phyloP scores from a whole-genome alignment of 352 stramenopile genomes.

The Pythium myriotylum region DNA sequence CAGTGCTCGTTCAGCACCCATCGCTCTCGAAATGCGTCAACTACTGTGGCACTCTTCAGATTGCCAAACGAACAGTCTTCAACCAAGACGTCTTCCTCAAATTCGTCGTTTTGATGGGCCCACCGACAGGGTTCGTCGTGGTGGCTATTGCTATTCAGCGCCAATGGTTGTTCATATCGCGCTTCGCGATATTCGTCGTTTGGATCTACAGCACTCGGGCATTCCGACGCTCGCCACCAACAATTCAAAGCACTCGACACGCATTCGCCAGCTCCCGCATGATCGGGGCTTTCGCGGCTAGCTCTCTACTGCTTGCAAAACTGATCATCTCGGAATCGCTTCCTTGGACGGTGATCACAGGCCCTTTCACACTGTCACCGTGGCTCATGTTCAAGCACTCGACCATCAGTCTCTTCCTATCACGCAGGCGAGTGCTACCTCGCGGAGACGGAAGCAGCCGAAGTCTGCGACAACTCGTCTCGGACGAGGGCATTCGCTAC shows the following conservation, averaged over 20 bases:
- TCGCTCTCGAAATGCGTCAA: conserved; percentile 17
- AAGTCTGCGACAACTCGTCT: too few species aligned
- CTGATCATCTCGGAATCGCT: background rate
- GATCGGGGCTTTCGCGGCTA: conserved; percentile 4
- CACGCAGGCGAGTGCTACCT: too few species aligned
- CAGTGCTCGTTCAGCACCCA: conserved; percentile 4
- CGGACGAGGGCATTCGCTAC: conserved; percentile 6
- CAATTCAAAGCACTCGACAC: background rate
- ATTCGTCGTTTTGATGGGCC: background rate
- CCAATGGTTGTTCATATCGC: background rate
- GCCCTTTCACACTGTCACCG: background rate
- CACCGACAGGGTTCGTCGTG: background rate
- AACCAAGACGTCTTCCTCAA: conserved; percentile 12
- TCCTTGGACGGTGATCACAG: conserved; percentile 7
- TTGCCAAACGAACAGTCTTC: conserved; percentile 2
- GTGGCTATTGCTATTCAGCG: too few species aligned
- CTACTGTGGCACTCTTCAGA: conserved; percentile 6
- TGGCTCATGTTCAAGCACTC: background rate
- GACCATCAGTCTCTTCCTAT: too few species aligned
- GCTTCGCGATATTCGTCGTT: conserved; percentile 1
- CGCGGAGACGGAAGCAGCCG: too few species aligned
- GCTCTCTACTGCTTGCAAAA: conserved; percentile 8
- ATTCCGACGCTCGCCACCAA: background rate
- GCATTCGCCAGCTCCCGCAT: background rate
- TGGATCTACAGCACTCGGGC: background rate